Evolutionary conservation across 2,329 filamentous ascomycete genomes (phyloP), one percentile per base, ranked within the genome.

Genomic region (Trichoderma asperellum): DNA sequence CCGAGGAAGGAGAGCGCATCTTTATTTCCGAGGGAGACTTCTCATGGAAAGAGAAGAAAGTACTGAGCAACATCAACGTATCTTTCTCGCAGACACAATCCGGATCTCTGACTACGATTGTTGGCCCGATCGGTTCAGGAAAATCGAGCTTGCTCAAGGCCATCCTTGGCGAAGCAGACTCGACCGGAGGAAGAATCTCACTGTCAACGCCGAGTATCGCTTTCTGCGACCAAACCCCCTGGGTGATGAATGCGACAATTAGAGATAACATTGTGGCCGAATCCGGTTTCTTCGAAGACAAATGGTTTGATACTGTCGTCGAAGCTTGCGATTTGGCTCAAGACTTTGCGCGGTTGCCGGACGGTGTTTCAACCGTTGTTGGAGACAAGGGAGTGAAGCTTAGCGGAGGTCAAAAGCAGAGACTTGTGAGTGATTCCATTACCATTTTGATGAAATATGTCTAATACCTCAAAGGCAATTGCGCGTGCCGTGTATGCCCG

Each of bases 351-450:
- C 68, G 70, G 6, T 56, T 79, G 2, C 72, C 76, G 0, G 52
- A 71, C 4, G 75, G 77, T 0, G 72, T 74, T 11, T 65, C 74
- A 10, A 76, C 77, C 0, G 47, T 74, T 16, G 74, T 78, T 21
- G 78, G 78, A 0, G 75, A 76, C 32, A 76, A 77, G 7, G 78
- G 78, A 12, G 68, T 78, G 12, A 78, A 77, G 18, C 69, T 80
- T 0, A 80, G 78, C 24, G 78, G 79, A 32, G 78, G 78, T 0
- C 79, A 80, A 56, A 79, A 77, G 40, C 77, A 80, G 60, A 72
- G 78, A 47, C 71, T 80, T 7, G 77, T 78, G 53, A 72, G 76
- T 74, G 2, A 11, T 49, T 32, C 2, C 2, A 8, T 18, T 4
- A 58, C 14, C 1, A 37, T 5, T 40, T 12, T 16, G 4, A 2